phyloP scores from a whole-genome alignment of 1,284 basidiomycete genomes.

The Heterobasidion occidentale region DNA sequence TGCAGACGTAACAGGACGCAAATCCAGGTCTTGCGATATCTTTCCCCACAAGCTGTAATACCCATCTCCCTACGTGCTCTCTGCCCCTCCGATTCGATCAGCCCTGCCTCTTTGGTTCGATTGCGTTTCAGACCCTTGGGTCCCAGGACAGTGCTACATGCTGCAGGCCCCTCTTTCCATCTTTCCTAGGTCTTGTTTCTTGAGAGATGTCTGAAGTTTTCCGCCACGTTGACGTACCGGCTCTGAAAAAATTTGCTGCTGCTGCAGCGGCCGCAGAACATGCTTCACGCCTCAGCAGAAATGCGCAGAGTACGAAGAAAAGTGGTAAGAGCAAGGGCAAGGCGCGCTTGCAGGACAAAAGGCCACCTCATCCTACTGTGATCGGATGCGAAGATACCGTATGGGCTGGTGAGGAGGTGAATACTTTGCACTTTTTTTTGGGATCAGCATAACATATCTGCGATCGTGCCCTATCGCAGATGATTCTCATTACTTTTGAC shows the following conservation, averaged over 20 bases:
- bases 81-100: too few species aligned
- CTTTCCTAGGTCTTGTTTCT: too few species aligned
- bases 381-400: constrained; percentile 11
- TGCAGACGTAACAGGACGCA: too few species aligned
- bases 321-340: constrained; percentile 10
- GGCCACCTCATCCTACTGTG: constrained; percentile 6
- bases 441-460: neutral
- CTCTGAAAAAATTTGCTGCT: constrained; percentile 13
- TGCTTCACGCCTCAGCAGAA: constrained; percentile 10
- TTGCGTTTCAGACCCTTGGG: too few species aligned
- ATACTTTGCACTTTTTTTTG: neutral
- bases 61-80: too few species aligned
- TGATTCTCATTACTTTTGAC: constrained; percentile 17
- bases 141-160: too few species aligned
- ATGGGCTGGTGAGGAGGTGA: constrained; percentile 16
- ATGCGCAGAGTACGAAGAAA: neutral
- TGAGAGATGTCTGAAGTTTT: constrained; percentile 3
- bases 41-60: too few species aligned
- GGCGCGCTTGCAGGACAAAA: constrained; percentile 7
- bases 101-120: too few species aligned
- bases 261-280: constrained; percentile 15
- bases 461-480: constrained; percentile 8
- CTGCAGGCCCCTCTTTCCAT: too few species aligned
- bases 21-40: too few species aligned
- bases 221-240: constrained; percentile 12